These are phyloP conservation scores for Candida schatavii DNA, from an alignment of 805 yeast species.

Conservation along the genomic window DNA sequence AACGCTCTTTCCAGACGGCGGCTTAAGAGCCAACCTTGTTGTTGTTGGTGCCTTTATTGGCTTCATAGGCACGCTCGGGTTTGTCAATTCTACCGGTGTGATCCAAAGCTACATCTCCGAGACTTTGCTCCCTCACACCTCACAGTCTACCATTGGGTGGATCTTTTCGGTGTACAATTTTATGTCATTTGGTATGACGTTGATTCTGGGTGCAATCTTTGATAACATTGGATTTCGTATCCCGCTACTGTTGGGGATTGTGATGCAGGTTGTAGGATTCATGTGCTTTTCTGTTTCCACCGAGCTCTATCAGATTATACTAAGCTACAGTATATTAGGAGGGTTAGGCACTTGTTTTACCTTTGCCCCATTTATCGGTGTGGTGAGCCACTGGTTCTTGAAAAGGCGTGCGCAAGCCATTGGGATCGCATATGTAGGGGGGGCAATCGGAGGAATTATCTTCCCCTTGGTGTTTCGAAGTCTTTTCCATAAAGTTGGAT, in stretches of 20 bases:
- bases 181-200: constrained; percentile 20
- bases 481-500: constrained; percentile 26
- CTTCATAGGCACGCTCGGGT: constrained; percentile 22
- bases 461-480: constrained; percentile 26
- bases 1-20: constrained; percentile 26
- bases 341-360: constrained; percentile 25
- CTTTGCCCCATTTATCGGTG: constrained; percentile 23
- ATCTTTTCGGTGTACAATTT: constrained; percentile 26
- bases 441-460: constrained; percentile 30
- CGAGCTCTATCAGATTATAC: constrained; percentile 22
- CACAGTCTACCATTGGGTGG: constrained; percentile 23
- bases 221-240: constrained; percentile 22
- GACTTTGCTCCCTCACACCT: constrained; percentile 11
- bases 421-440: constrained; percentile 28
- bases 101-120: constrained; percentile 18
- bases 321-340: constrained; percentile 21
- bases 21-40: constrained; percentile 20
- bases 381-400: constrained; percentile 26
- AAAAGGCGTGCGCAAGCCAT: constrained; percentile 23
- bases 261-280: constrained; percentile 17
- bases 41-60: constrained; percentile 26
- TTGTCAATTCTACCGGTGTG: constrained; percentile 26
- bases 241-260: constrained; percentile 19
- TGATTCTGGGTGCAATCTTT: constrained; percentile 25
- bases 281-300: constrained; percentile 19